phyloP scores from a whole-genome alignment of 1,284 basidiomycete species.

The Sutorius eximius region DNA sequence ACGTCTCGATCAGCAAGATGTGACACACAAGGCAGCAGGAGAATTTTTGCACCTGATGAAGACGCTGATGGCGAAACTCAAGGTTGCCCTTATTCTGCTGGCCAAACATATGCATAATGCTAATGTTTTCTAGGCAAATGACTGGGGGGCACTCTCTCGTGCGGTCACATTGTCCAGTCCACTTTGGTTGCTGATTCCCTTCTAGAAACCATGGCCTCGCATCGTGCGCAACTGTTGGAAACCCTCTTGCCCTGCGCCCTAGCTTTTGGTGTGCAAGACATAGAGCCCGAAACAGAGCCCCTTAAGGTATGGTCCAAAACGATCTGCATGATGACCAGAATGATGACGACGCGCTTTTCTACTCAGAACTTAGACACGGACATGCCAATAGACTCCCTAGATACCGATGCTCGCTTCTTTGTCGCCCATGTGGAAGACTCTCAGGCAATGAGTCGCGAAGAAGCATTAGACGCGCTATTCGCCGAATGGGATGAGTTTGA shows the following conservation, averaged over 20 bases:
- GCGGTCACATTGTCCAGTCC: conserved; percentile 15
- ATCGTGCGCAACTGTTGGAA: conserved; percentile 48
- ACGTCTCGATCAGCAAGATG: conserved; percentile 45
- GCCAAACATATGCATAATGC: neutral
- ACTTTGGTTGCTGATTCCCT: neutral
- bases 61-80: conserved; percentile 64
- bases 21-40: conserved; percentile 52
- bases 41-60: conserved; percentile 58
- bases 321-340: neutral
- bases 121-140: conserved; percentile 46
- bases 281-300: conserved; percentile 44
- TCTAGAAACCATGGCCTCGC: conserved; percentile 55
- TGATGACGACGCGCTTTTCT: neutral
- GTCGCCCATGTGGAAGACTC: conserved; percentile 29
- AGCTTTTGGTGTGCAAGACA: conserved; percentile 45
- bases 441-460: conserved; percentile 27
- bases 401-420: conserved; percentile 41
- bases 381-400: conserved; percentile 35
- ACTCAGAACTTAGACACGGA: conserved; percentile 52
- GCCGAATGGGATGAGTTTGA: conserved; percentile 35
- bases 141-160: conserved; percentile 65
- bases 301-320: conserved; percentile 42
- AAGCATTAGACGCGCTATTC: conserved; percentile 29
- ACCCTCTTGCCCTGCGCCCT: conserved; percentile 46
- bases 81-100: conserved; percentile 37